Conservation (phyloP, 1,284 basidiomycete species). For the Vanrija humicola region DNA sequence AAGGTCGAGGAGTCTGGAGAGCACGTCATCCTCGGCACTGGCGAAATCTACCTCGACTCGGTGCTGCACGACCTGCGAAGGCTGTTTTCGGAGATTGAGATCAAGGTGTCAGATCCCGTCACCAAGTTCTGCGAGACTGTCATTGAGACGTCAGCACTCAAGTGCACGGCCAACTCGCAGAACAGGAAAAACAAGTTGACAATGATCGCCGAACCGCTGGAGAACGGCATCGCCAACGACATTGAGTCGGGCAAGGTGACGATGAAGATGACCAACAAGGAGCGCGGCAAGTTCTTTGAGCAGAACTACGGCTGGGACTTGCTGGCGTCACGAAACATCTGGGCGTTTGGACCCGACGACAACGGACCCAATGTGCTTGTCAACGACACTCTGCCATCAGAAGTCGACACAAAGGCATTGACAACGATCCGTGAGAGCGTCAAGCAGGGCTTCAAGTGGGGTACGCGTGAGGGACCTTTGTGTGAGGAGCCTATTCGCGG, state of each 20-base stretch:
- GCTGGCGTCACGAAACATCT: slow-evolving; percentile 93
- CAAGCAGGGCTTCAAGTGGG: slow-evolving; percentile 99
- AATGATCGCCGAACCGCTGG: slow-evolving; percentile 95
- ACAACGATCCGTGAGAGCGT: slow-evolving; percentile 88
- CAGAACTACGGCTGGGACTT: slow-evolving; percentile 98
- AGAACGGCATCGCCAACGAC: slow-evolving; percentile 88
- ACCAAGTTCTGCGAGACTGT: slow-evolving; percentile 99
- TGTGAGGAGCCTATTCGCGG: slow-evolving; percentile 99
- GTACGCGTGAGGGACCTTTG: slow-evolving; percentile 89
- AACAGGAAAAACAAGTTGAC: slow-evolving; percentile 99
- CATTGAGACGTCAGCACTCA: slow-evolving; percentile 93
- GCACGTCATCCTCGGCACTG: slow-evolving; percentile 94
- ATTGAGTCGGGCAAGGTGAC: slow-evolving; percentile 85
- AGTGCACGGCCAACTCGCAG: slow-evolving; percentile 97
- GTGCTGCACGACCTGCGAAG: slow-evolving; percentile 92
- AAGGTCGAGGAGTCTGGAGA: slow-evolving; percentile 99
- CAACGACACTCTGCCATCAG: slow-evolving; percentile 93
- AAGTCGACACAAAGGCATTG: slow-evolving; percentile 90
- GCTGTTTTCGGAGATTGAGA: slow-evolving; percentile 96
- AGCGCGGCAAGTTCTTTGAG: slow-evolving; percentile 89
- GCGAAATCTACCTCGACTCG: slow-evolving; percentile 94
- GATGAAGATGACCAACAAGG: slow-evolving; percentile 89
- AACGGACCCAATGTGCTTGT: slow-evolving; percentile 88
- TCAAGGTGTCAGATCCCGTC: slow-evolving; percentile 98
- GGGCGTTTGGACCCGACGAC: slow-evolving; percentile 99